Percentiles rank a stretch among this genome's conserved stretches.
phyloP scores from a whole-genome alignment of 139 green algal species.

The Chlorella ohadii region DNA sequence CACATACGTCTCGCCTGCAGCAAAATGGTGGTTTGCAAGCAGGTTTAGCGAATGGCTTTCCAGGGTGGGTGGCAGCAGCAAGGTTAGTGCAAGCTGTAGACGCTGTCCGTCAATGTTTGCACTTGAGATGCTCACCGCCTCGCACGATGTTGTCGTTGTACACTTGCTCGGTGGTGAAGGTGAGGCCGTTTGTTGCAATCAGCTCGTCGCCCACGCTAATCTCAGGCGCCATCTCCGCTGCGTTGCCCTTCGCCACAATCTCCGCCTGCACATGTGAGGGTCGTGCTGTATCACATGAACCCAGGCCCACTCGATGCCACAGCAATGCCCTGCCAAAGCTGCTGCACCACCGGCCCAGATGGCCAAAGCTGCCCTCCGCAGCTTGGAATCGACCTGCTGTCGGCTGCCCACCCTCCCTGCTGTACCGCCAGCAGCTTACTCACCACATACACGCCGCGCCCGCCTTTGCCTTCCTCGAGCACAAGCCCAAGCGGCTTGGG shows the following conservation, averaged over 20 bases:
- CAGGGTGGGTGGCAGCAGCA: no score
- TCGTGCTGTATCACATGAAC: no score
- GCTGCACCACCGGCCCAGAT: no score
- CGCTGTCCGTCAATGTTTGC: no score
- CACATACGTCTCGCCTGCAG: conserved; percentile 40
- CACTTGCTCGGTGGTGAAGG: conserved; percentile 39
- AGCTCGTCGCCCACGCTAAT: conserved; percentile 49
- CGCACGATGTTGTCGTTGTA: conserved; percentile 37
- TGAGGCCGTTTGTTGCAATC: conserved; percentile 43
- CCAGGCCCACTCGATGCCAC: no score
- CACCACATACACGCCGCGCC: conserved; percentile 40
- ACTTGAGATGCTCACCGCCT: conserved; percentile 42
- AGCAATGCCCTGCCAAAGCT: no score
- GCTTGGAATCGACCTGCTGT: no score
- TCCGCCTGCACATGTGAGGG: conserved; percentile 26
- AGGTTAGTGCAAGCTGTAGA: no score
- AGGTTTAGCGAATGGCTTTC: no score
- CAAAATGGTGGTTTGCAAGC: not conserved
- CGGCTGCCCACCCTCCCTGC: no score
- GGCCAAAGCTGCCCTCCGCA: no score
- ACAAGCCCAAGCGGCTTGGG: conserved; percentile 54
- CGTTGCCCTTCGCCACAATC: conserved; percentile 39
- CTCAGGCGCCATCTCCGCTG: conserved; percentile 6
- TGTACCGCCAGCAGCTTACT: no score
- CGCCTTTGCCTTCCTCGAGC: conserved; percentile 42